Percentiles rank a stretch among this genome's conserved stretches.
Conservation (phyloP, 805 yeast genomes). For the Starmerella asiatica region DNA sequence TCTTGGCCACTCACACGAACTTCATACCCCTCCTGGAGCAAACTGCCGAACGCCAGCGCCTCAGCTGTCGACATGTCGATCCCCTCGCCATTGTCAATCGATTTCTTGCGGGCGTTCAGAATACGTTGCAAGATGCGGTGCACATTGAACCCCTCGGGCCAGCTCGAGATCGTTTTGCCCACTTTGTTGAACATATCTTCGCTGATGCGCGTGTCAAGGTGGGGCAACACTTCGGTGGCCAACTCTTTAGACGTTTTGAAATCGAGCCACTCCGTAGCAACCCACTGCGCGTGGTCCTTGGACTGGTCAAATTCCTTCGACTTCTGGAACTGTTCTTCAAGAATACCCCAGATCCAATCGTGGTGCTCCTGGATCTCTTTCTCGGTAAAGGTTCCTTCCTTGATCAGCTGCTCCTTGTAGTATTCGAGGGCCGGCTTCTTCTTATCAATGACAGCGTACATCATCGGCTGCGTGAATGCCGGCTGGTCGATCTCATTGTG, state of each 20-base stretch:
- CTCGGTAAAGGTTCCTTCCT: conserved; percentile 78
- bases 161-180: conserved; percentile 64
- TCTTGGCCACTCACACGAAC: conserved; percentile 98
- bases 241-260: conserved; percentile 95
- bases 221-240: conserved; percentile 90
- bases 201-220: conserved; percentile 84
- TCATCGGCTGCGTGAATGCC: conserved; percentile 92
- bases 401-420: conserved; percentile 64
- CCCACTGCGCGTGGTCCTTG: conserved; percentile 79
- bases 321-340: conserved; percentile 80
- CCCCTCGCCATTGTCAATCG: conserved; percentile 78
- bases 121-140: conserved; percentile 96
- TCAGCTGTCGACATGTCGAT: conserved; percentile 99
- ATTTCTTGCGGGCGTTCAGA: conserved; percentile 70
- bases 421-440: conserved; percentile 80
- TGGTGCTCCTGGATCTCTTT: conserved; percentile 92
- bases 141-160: conserved; percentile 76
- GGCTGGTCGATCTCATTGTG: conserved; percentile 99
- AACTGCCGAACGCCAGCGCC: conserved; percentile 92
- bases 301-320: conserved; percentile 88
- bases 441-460: conserved; percentile 83
- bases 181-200: conserved; percentile 58
- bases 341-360: conserved; percentile 91
- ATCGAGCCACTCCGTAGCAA: conserved; percentile 97
- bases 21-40: conserved; percentile 84